phyloP scores from a whole-genome alignment of 805 yeast genomes.

The Candida silvatica region DNA sequence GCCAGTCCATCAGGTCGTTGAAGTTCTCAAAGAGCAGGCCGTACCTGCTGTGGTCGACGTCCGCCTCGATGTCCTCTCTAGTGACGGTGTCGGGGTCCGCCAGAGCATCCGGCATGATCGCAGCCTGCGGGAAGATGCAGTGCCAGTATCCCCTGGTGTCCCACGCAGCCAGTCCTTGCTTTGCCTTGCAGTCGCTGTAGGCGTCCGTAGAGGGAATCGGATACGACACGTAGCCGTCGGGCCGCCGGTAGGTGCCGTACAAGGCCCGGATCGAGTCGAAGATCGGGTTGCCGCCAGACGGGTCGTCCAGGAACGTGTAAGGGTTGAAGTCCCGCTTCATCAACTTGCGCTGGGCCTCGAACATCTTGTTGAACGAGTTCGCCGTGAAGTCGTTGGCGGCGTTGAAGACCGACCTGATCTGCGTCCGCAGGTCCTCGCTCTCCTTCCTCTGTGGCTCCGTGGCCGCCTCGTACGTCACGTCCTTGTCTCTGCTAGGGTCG shows the following conservation, averaged over 20 bases:
- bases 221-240: constrained; percentile 18
- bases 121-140: constrained; percentile 67
- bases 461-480: neutral
- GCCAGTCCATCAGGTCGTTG: constrained; percentile 63
- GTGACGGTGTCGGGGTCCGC: constrained; percentile 29
- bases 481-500: constrained; percentile 7
- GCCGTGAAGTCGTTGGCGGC: constrained; percentile 11
- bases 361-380: constrained; percentile 3
- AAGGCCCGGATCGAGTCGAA: constrained; percentile 1
- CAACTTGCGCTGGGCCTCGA: neutral
- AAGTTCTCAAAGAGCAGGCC: constrained; percentile 60
- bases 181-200: constrained; percentile 54
- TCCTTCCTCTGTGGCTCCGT: neutral
- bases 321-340: neutral
- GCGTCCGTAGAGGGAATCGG: constrained; percentile 31
- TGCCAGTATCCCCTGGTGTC: constrained; percentile 81
- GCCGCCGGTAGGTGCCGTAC: constrained; percentile 3
- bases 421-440: constrained; percentile 3
- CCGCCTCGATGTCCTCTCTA: constrained; percentile 48
- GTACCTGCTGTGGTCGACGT: constrained; percentile 31
- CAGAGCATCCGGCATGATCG: constrained; percentile 16
- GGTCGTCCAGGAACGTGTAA: constrained; percentile 1
- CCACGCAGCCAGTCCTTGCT: constrained; percentile 74
- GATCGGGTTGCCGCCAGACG: constrained; percentile 1
- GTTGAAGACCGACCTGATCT: constrained; percentile 6